These are phyloP conservation scores for Pseudogymnoascus sp. DNA, from an alignment of 2,329 filamentous ascomycete genomes.

Conservation along the genomic window DNA sequence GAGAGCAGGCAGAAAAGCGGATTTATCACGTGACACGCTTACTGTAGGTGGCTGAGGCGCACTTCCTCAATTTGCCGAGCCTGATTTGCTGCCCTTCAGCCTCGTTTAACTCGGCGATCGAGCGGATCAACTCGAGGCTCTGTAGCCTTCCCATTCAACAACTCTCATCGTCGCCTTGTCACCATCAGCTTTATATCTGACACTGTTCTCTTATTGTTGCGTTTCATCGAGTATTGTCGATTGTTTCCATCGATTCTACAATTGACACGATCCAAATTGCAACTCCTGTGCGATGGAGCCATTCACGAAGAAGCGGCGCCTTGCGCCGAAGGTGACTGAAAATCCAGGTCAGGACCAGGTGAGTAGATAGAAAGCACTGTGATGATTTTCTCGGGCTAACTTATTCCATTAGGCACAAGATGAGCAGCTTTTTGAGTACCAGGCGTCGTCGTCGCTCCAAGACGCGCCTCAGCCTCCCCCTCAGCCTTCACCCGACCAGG, in stretches of 20 bases:
- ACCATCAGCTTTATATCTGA: background rate
- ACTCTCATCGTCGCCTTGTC: constrained; percentile 3
- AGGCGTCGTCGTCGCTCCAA: background rate
- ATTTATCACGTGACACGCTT: background rate
- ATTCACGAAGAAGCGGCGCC: constrained; percentile 30
- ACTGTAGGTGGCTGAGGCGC: background rate
- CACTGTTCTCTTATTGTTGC: background rate
- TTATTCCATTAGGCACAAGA: constrained; percentile 21
- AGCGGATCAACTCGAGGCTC: constrained; percentile 6
- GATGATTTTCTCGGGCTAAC: constrained; percentile 14
- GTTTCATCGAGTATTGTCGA: background rate
- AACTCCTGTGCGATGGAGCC: constrained; percentile 25
- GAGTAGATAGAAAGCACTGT: constrained; percentile 10
- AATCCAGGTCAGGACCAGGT: constrained; percentile 28
- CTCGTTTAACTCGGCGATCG: constrained; percentile 8
- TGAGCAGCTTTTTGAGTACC: constrained; percentile 24
- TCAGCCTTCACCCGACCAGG: constrained; percentile 27
- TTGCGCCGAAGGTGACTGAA: constrained; percentile 30
- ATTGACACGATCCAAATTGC: background rate
- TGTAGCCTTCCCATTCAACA: constrained; percentile 9
- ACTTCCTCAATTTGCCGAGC: constrained; percentile 7
- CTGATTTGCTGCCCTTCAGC: constrained; percentile 7
- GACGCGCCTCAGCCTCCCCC: constrained; percentile 12
- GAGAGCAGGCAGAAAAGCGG: background rate
- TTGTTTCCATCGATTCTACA: background rate